Percentiles rank a stretch among this genome's conserved stretches.
These are phyloP conservation scores for Talaromyces verruculosus DNA, from an alignment of 2,329 filamentous ascomycete genomes.

Conservation along the genomic window DNA sequence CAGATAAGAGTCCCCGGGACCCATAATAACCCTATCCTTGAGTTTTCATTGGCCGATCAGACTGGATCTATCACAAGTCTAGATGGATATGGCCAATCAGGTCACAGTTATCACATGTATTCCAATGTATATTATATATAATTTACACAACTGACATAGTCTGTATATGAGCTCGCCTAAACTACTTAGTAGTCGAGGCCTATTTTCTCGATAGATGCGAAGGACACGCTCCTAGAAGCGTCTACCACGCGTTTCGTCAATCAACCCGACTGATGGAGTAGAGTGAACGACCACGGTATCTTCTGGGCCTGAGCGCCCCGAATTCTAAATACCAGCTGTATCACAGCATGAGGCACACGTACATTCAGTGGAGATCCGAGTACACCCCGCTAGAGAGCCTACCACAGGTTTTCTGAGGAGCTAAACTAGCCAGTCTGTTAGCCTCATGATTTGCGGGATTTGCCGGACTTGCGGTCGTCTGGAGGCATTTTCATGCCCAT, in stretches of 20 bases:
- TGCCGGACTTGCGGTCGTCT: slow-evolving; percentile 57
- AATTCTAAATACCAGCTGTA: not conserved
- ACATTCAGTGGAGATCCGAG: not conserved
- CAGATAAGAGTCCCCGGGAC: not conserved
- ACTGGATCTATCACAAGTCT: not conserved
- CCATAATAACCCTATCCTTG: not conserved
- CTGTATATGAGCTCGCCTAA: not conserved
- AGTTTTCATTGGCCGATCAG: not conserved
- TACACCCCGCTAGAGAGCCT: not conserved
- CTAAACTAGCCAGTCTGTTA: not conserved
- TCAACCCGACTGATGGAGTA: not conserved
- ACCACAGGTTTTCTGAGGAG: not conserved
- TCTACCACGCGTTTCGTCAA: not conserved
- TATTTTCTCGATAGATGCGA: not conserved
- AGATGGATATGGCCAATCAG: slow-evolving; percentile 4
- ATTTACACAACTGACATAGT: not conserved
- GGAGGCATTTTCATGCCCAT: slow-evolving; percentile 81
- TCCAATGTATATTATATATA: no score
- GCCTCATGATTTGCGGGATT: not conserved
- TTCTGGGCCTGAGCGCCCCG: not conserved
- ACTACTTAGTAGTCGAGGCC: not conserved
- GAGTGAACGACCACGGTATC: not conserved
- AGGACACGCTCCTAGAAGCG: not conserved
- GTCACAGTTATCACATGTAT: not conserved
- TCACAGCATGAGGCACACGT: not conserved